Evolutionary conservation across 371 early-diverging fungal species (phyloP), one percentile per base, ranked within the genome.

Genomic region (Rhizomucor pusillus): DNA sequence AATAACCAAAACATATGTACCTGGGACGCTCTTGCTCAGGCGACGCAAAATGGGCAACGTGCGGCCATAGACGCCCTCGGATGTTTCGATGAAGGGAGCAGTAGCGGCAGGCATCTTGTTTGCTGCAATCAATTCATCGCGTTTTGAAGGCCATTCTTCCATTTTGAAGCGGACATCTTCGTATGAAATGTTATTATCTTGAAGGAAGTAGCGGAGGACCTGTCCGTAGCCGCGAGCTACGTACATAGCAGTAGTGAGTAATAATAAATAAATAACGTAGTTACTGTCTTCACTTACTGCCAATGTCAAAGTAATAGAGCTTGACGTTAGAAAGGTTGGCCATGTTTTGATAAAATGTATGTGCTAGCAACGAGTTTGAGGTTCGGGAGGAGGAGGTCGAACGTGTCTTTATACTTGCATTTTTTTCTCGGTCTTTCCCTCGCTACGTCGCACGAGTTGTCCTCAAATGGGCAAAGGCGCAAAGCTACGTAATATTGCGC

Each of bases 11-110:
- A 29, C 5, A 7, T 29, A 7, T 29, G 29, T 29, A 29, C 29
- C 29, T 29, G 29, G 29, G 18, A 51, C 22, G 20, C 39, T 37
- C 1, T 39, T 40, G 40, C 40, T 19, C 13, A 51, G 13, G 20
- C 39, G 39, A 1, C 51, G 51, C 51, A 51, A 36, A 2, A 51
- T 51, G 22, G 51, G 51, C n/a, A 51, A 24, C 18, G 51, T 51
- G 37, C 25, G 41, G 1, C 51, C 51, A 20, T 19, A 40, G 18
- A 20, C 18, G 5, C 40, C 39, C 3, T 41, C 41, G 12, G 16
- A 3, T 4, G 41, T 41, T 41, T 41, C 41, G 12, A 41, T 14
- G 16, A 5, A 41, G 12, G 41, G 41, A 41, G 19, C 16, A 41
- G 41, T 19, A 19, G 16, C 41, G 11, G 19, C 14, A 19, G 41